These are phyloP conservation scores for Ilyonectria destructans DNA, from an alignment of 2,329 filamentous ascomycete genomes.

Conservation along the genomic window DNA sequence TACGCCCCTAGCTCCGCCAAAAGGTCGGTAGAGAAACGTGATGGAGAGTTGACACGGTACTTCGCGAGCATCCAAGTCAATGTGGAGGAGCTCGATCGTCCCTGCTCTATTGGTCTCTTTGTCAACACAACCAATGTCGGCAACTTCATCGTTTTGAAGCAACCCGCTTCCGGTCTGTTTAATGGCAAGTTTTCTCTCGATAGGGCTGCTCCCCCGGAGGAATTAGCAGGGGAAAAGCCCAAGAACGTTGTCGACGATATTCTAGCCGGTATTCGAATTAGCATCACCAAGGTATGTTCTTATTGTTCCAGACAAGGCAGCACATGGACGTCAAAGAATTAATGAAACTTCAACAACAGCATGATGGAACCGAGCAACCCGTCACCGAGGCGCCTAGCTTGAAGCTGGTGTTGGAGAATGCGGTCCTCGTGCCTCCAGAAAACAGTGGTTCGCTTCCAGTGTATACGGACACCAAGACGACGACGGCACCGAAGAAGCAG, in stretches of 20 bases:
- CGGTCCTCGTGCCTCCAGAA: conserved; percentile 38
- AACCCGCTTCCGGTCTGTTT: conserved; percentile 52
- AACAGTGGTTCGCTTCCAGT: not conserved
- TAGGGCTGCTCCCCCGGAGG: conserved; percentile 70
- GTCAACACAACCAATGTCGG: conserved; percentile 53
- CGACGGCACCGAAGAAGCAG: not conserved
- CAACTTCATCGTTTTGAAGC: conserved; percentile 56
- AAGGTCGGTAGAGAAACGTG: conserved; percentile 24
- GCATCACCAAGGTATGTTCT: conserved; percentile 53
- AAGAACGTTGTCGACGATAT: conserved; percentile 45
- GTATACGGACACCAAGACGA: not conserved
- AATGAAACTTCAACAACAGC: conserved; percentile 37
- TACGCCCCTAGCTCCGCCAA: conserved; percentile 44
- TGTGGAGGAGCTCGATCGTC: conserved; percentile 54
- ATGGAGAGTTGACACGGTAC: conserved; percentile 50
- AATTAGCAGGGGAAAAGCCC: conserved; percentile 22
- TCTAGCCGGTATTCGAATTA: conserved; percentile 49
- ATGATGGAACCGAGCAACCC: conserved; percentile 51
- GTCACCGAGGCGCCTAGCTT: conserved; percentile 52
- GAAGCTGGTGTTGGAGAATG: conserved; percentile 55
- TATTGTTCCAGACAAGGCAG: not conserved
- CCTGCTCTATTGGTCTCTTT: conserved; percentile 55
- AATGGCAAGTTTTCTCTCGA: conserved; percentile 59
- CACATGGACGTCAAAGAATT: not conserved
- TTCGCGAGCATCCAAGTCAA: conserved; percentile 55